These are phyloP conservation scores for Aquilaria sinensis DNA, from an alignment of 345 rosid genomes.

Conservation along the genomic window DNA sequence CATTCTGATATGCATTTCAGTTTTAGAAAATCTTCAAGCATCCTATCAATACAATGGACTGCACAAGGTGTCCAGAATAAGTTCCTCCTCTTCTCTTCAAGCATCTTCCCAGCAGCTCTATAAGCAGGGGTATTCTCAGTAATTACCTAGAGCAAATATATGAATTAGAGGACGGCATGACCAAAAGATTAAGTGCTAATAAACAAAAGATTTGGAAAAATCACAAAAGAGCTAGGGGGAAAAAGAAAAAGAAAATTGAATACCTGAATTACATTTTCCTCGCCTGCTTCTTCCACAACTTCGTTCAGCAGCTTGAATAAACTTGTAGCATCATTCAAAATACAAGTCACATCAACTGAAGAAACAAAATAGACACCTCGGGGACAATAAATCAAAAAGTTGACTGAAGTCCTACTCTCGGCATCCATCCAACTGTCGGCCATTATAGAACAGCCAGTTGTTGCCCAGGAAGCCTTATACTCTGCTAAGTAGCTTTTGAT, in stretches of 20 bases:
- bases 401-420: conserved; percentile 29
- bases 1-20: conserved; percentile 32
- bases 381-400: conserved; percentile 37
- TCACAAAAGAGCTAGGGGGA: background rate
- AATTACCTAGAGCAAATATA: conserved; percentile 27
- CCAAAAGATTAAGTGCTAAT: too few relatives aligned
- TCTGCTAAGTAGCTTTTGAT: conserved; percentile 32
- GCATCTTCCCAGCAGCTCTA: conserved; percentile 46
- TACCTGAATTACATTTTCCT: conserved; percentile 50
- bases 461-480: conserved; percentile 41
- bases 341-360: conserved; percentile 38
- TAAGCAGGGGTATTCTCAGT: conserved; percentile 31
- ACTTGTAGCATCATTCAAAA: conserved; percentile 30
- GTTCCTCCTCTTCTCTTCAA: conserved; percentile 41
- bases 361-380: conserved; percentile 37
- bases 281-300: conserved; percentile 45
- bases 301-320: conserved; percentile 38
- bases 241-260: background rate
- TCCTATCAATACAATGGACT: conserved; percentile 25
- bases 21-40: conserved; percentile 34
- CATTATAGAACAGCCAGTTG: conserved; percentile 53
- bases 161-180: background rate
- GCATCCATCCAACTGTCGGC: conserved; percentile 39
- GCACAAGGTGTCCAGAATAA: conserved; percentile 53
- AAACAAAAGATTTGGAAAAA: too few relatives aligned